Evolutionary conservation across 768 basidiomycete genomes (phyloP).

Genomic region (Boletus pseudo-olivaceus): DNA sequence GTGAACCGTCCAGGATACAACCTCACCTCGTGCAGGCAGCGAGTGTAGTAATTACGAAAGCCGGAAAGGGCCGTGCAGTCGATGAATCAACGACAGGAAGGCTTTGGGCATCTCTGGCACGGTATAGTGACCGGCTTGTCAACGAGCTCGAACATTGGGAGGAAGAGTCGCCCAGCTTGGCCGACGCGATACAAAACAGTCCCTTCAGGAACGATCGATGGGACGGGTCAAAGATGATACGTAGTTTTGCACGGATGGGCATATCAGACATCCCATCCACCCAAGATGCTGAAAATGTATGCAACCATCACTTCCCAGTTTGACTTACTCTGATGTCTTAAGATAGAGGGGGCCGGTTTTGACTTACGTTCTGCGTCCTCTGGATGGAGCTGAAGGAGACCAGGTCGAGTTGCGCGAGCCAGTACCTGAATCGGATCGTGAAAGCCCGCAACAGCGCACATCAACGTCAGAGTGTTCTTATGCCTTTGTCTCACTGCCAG

Average conservation of each 20-base stretch:
- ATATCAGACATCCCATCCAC: constrained; percentile 17
- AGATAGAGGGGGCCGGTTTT: constrained; percentile 38
- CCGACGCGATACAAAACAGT: constrained; percentile 31
- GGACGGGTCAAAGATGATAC: constrained; percentile 79
- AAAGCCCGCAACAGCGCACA: neutral
- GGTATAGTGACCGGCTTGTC: constrained; percentile 74
- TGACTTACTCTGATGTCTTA: neutral
- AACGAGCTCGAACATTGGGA: constrained; percentile 63
- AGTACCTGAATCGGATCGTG: neutral
- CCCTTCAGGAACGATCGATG: constrained; percentile 55
- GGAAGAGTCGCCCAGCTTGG: constrained; percentile 42
- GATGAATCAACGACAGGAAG: constrained; percentile 34
- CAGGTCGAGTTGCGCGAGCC: constrained; percentile 39
- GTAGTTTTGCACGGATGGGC: constrained; percentile 65
- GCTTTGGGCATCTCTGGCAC: constrained; percentile 73
- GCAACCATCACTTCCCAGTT: neutral
- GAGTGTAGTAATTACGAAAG: constrained; percentile 48
- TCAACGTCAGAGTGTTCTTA: constrained; percentile 3
- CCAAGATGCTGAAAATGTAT: constrained; percentile 9
- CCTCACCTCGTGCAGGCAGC: constrained; percentile 54
- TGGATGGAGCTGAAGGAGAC: constrained; percentile 27
- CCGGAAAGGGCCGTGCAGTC: constrained; percentile 35
- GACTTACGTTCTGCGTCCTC: constrained; percentile 44
- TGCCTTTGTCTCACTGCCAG: neutral
- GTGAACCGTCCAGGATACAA: constrained; percentile 49